phyloP scores from a whole-genome alignment of 2,329 filamentous ascomycete species.

The Lasiodiplodia gonubiensis region DNA sequence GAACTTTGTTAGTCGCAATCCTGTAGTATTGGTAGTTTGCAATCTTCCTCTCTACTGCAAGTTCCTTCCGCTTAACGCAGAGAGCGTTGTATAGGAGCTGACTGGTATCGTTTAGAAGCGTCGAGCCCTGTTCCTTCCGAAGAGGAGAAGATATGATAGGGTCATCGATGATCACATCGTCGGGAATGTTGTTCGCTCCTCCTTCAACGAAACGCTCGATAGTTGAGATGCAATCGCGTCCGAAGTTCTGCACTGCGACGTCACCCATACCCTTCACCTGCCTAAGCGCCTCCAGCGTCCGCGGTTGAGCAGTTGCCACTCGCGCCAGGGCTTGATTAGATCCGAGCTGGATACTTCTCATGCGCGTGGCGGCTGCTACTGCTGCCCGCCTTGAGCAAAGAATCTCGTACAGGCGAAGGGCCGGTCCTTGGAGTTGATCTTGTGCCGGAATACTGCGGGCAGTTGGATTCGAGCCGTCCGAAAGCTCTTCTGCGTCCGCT shows the following conservation, averaged over 20 bases:
- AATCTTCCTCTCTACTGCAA: conserved; percentile 32
- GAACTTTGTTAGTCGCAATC: conserved; percentile 36
- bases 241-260: conserved; percentile 20
- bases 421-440: neutral
- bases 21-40: conserved; percentile 25
- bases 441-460: neutral
- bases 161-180: conserved; percentile 17
- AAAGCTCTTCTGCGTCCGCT: neutral
- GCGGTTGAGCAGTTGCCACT: neutral
- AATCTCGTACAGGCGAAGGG: neutral
- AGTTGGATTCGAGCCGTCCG: neutral
- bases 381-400: neutral
- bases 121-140: neutral
- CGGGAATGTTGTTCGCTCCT: conserved; percentile 9
- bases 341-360: neutral
- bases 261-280: conserved; percentile 2
- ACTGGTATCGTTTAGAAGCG: neutral
- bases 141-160: neutral
- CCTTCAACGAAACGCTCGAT: neutral
- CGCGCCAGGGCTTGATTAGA: neutral
- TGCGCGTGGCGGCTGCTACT: neutral
- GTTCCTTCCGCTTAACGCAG: conserved; percentile 29
- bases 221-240: neutral
- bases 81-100: neutral
- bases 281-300: conserved; percentile 31